Base-by-base conservation (phyloP, 2,329 filamentous ascomycete genomes). In the Scopulariopsis brevicaulis region DNA sequence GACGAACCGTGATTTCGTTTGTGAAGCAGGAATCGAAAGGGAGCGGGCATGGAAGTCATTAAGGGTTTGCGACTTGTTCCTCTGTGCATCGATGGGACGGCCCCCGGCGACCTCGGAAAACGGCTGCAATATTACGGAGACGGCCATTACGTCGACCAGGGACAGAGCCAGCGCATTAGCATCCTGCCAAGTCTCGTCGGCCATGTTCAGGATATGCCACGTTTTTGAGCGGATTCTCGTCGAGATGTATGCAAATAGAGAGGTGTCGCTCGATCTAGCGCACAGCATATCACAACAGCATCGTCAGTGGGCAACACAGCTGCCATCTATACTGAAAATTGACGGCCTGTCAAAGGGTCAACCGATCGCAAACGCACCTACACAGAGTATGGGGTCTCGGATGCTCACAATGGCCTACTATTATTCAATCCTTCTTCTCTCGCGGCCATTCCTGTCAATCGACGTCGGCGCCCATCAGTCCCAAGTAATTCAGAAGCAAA, bases 41-140 rank as follows among this genome's bases (percentile, higher is more conserved):
- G 56, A 54, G 51, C 48, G 56, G 15, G 56, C 56, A 15, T 58
- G 56, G 57, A 58, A 58, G 37, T 58, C 52, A 20, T 37, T 58
- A 25, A 32, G 57, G 10, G 57, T 58, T 28, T 58, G 57, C 32
- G 52, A 58, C 32, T 34, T 58, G 28, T 58, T 58, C 32, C 57
- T 58, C 18, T 34, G 32, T 5, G 50, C 57, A 11, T 54, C 57
- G 15, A 28, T 58, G 52, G 57, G 57, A 28, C 34, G 57, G 28
- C 57, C 57, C 18, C 57, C 57, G 10, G 53, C 22, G 34, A 58
- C 57, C 15, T 58, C 57, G 22, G 57, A 58, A 37, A 10, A 52
- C 24, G 52, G 28, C 37, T 55, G 34, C 37, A 58, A 58, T 28
- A 32, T 58, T n/a, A 14, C 52, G 20, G 43, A 48, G 52, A 22